Evolutionary conservation across 768 basidiomycete genomes (phyloP), one percentile per base, ranked within the genome.

Genomic region (Rubroboletus satanas): DNA sequence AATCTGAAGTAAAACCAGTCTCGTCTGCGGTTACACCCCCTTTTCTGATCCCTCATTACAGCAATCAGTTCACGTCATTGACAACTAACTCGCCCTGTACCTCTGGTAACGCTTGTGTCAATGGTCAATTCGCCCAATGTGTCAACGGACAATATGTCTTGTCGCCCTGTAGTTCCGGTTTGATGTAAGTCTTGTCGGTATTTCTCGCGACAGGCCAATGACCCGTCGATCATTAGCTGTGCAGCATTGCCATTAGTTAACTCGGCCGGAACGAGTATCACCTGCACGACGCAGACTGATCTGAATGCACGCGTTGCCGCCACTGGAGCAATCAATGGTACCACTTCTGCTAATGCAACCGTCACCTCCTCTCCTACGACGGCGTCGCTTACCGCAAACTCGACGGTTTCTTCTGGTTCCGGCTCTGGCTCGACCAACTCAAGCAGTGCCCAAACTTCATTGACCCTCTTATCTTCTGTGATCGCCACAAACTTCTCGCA

Each of bases 401-500:
- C 58, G 35, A 49, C 48, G 0, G 15, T 39, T 23, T 33, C 47
- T 21, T 53, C 61, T 42, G 54, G 42, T 26, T 26, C 26, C 4
- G 26, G 26, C 35, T 50, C 59, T 43, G 52, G 54, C 38, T 48
- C 56, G 18, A 54, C 60, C 17, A 72, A 61, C 47, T 59, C 63
- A 10, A 60, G 47, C 52, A 46, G 31, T 35, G 36, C 62, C 2
- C 69, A 71, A 42, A 50, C 56, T 37, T 71, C 69, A 5, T 51
- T 72, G 46, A 76, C 75, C 11, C 77, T 83, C 42, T 62, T 75
- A 31, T 71, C 78, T 37, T 70, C 68, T 4, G 79, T 87, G 26
- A 75, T 89, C 53, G 80, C 82, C 12, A 57, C 63, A 5, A 80
- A 80, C n/a, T 84, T 87, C 55, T 76, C 72, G 15, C 71, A 81